Base-by-base conservation (phyloP, 495 filamentous ascomycete species). In the Ramalina peruviana region DNA sequence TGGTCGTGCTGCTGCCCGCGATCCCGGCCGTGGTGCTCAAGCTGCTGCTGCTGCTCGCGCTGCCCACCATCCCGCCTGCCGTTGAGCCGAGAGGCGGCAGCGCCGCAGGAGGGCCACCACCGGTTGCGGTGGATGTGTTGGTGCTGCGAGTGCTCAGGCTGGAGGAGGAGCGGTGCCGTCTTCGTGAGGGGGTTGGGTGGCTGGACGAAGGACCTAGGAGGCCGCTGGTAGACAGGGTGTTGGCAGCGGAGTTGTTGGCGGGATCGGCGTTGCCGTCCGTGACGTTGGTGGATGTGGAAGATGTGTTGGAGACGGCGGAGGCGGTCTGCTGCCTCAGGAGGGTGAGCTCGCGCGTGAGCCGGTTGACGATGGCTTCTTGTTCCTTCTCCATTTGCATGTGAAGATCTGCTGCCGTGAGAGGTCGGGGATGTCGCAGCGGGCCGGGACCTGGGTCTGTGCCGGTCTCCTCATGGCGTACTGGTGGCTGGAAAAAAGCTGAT, bases 281-380 rank as follows among this genome's bases (percentile, higher is more conserved):
- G 23, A 76, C 73, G 33, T 72, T 70, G 27, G 82, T 75, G 27
- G 82, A 85, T 16, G 81, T 75, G 17, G 85, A 87, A 11, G 86
- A 93, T 19, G 82, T 63, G 20, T 86, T 92, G 12, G 86, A 92
- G 45, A 80, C 80, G 27, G 86, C 85, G 12, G 83, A 89, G 13
- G 83, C 80, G 55, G 86, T 87, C 54, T 86, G 83, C 39, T 86
- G 81, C 50, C 88, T 83, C 38, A 95, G 80, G 37, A 81, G 63
- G 12, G 79, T 76, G 43, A 96, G 80, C 59, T 96, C 88, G 49
- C 88, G 80, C 2, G 86, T 90, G 46, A 96, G 75, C 42, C 88
- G 86, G 67, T 96, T 96, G 41, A 94, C 89, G 58, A 94, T 81
- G n/a, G 86, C 83, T 63, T 96, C 89, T 60, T 96, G 89, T 59